Percentiles rank a stretch among this genome's conserved stretches.
Evolutionary conservation across 306 rosid species (phyloP).

Genomic region (Sechiopsis laciniata): DNA sequence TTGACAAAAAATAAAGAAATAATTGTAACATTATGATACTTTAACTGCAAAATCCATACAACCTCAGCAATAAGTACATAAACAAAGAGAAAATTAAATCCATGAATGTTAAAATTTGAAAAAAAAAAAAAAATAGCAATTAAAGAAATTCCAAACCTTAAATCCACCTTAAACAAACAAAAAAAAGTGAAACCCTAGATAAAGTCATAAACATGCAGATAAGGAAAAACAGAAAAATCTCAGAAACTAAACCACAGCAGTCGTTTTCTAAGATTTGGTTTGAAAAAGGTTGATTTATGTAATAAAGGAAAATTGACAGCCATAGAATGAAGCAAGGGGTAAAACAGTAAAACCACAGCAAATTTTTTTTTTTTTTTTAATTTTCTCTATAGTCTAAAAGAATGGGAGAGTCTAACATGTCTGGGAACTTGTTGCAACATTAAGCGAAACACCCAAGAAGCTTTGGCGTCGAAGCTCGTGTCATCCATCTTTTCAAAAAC

Average conservation of each 20-base stretch:
- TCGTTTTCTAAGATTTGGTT: background rate
- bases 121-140: too few species aligned
- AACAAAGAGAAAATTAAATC: too few species aligned
- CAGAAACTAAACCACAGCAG: conserved; percentile 6
- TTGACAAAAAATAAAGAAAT: too few species aligned
- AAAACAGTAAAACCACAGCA: background rate
- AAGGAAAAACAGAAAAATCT: background rate
- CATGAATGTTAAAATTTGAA: too few species aligned
- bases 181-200: background rate
- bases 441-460: conserved; percentile 15
- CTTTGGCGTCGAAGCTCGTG: conserved; percentile 14
- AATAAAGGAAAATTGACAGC: background rate
- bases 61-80: too few species aligned
- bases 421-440: conserved; percentile 26
- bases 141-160: background rate
- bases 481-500: conserved; percentile 17
- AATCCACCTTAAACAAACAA: conserved; percentile 7
- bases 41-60: background rate
- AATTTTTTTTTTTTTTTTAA: too few species aligned
- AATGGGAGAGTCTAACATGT: conserved; percentile 19
- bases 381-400: background rate
- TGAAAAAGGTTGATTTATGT: background rate
- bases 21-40: background rate
- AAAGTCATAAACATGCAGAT: conserved; percentile 12
- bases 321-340: background rate